Percentiles rank a stretch among this genome's conserved stretches.
phyloP scores from a whole-genome alignment of 2,329 filamentous ascomycete species.

The Trichoderma sp. region DNA sequence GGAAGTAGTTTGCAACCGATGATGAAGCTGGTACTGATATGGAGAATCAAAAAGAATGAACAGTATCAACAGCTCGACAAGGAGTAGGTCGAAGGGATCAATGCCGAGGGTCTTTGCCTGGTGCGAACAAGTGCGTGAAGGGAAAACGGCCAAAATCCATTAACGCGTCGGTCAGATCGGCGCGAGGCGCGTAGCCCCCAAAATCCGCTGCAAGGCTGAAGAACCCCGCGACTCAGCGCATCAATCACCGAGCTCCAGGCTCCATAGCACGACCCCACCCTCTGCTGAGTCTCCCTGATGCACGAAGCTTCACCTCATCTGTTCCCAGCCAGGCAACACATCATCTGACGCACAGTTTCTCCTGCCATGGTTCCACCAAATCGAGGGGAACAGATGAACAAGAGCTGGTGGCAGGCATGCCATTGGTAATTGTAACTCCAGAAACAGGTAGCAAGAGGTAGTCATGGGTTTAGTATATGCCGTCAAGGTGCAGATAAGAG shows the following conservation, averaged over 20 bases:
- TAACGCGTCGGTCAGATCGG: slow-evolving; percentile 26
- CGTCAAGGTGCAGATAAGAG: no score
- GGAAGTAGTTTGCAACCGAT: background rate
- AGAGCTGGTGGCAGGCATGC: no score
- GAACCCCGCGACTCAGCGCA: slow-evolving; percentile 24
- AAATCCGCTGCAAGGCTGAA: slow-evolving; percentile 27
- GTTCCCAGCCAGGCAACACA: no score
- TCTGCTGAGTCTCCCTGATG: background rate
- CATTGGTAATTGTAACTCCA: no score
- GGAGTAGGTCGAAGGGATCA: background rate
- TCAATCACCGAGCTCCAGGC: background rate
- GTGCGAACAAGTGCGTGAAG: slow-evolving; percentile 1
- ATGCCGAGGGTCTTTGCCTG: background rate
- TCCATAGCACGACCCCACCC: slow-evolving; percentile 12
- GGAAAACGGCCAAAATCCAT: slow-evolving; percentile 24
- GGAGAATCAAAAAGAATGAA: background rate
- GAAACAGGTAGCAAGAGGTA: no score
- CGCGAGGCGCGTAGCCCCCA: slow-evolving; percentile 26
- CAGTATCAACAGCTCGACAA: background rate
- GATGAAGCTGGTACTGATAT: background rate
- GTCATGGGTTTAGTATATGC: no score
- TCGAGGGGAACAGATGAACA: no score
- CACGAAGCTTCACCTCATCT: no score
- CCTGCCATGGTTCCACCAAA: no score
- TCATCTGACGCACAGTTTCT: no score